Conservation (phyloP, 75 land plant genomes). For the Picea glauca region DNA sequence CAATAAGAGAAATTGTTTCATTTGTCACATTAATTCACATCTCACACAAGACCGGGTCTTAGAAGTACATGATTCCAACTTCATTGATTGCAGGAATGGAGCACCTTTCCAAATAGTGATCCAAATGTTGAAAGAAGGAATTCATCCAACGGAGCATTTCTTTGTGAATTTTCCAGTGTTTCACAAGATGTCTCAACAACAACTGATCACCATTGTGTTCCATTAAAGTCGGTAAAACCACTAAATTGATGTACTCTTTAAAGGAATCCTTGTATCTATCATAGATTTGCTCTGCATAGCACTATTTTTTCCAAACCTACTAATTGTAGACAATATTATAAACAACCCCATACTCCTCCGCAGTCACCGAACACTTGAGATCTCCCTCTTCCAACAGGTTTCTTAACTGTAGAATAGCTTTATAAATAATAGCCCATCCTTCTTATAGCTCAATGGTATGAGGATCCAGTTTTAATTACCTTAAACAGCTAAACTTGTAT, state of each 20-base stretch:
- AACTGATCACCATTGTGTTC: constrained; percentile 83
- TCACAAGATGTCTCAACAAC: constrained; percentile 87
- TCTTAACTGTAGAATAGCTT: too few relatives aligned
- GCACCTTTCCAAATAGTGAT: constrained; percentile 75
- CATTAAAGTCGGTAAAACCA: constrained; percentile 74
- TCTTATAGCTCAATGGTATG: too few relatives aligned
- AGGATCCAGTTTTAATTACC: too few relatives aligned
- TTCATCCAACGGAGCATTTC: constrained; percentile 91
- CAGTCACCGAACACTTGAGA: constrained; percentile 19
- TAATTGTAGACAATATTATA: constrained; percentile 76
- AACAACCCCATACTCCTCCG: constrained; percentile 61
- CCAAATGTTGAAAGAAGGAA: constrained; percentile 83
- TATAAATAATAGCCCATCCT: too few relatives aligned
- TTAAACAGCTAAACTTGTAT: too few relatives aligned
- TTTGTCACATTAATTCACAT: constrained; percentile 68
- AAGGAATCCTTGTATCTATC: constrained; percentile 66
- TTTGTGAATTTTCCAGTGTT: constrained; percentile 89
- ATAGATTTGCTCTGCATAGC: constrained; percentile 76
- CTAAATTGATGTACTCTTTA: constrained; percentile 62
- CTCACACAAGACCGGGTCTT: constrained; percentile 73
- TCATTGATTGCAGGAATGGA: constrained; percentile 81
- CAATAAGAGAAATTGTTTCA: constrained; percentile 49
- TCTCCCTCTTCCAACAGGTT: too few relatives aligned
- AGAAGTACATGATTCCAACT: constrained; percentile 76
- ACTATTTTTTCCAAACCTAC: constrained; percentile 74